Conservation (phyloP, 768 basidiomycete species). For the Trametes villosa region DNA sequence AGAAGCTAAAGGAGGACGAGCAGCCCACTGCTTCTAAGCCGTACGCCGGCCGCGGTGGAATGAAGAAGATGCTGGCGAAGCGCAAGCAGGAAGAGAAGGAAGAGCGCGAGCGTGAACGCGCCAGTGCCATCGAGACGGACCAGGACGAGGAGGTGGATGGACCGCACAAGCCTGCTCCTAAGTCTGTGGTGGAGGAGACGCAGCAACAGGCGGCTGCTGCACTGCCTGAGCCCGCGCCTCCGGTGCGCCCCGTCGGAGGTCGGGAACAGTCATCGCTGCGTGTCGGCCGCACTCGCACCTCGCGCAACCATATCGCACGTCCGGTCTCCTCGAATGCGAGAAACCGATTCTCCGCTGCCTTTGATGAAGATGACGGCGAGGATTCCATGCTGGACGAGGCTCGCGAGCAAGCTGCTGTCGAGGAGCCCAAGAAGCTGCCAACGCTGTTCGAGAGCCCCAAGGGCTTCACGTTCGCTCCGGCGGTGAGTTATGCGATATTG, state of each 20-base stretch:
- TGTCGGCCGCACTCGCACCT: conserved; percentile 62
- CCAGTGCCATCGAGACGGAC: conserved; percentile 34
- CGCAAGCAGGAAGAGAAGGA: conserved; percentile 61
- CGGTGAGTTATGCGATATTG: conserved; percentile 43
- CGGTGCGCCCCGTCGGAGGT: conserved; percentile 22
- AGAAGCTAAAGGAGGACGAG: conserved; percentile 37
- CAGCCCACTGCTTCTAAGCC: conserved; percentile 66
- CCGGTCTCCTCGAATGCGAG: conserved; percentile 52
- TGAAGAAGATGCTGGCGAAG: conserved; percentile 75
- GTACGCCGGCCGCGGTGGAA: conserved; percentile 77
- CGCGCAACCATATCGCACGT: conserved; percentile 58
- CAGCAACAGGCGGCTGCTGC: conserved; percentile 25
- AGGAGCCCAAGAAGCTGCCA: conserved; percentile 41
- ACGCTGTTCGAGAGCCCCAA: conserved; percentile 64
- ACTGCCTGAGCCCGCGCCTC: conserved; percentile 30
- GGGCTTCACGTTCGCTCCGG: conserved; percentile 71
- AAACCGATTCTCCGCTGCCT: conserved; percentile 70
- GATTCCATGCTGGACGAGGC: conserved; percentile 29
- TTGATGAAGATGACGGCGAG: conserved; percentile 51
- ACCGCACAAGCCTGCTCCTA: conserved; percentile 28
- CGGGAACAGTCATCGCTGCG: conserved; percentile 59
- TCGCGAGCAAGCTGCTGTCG: conserved; percentile 49
- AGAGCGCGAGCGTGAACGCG: conserved; percentile 41
- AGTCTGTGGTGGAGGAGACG: conserved; percentile 30
- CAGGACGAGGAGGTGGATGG: conserved; percentile 39